Percentiles rank a stretch among this genome's conserved stretches.
These are phyloP conservation scores for Keithomyces neogunnii DNA, from an alignment of 2,329 filamentous ascomycete genomes.

Conservation along the genomic window DNA sequence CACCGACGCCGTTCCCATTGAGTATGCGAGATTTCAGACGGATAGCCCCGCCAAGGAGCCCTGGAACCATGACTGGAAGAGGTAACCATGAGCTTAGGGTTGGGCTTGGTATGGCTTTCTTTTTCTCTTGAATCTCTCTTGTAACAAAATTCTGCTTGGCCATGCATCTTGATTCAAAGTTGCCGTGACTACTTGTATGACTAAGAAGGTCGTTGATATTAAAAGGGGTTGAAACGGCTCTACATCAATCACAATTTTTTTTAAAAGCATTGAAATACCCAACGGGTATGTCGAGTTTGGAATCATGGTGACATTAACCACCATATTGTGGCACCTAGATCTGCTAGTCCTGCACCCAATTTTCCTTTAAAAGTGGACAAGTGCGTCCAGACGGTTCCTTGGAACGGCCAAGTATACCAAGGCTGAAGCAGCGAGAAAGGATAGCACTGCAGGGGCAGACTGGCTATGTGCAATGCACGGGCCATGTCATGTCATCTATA, in stretches of 20 bases:
- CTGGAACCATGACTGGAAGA: slow-evolving; percentile 95
- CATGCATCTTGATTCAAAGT: too few relatives aligned
- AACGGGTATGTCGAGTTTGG: neutral
- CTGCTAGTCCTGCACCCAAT: neutral
- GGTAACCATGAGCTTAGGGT: slow-evolving; percentile 24
- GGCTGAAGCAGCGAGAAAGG: neutral
- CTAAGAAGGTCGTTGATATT: too few relatives aligned
- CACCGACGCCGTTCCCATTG: slow-evolving; percentile 70
- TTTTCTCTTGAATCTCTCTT: too few relatives aligned
- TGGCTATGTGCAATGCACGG: neutral
- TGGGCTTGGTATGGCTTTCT: neutral
- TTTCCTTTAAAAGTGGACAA: neutral
- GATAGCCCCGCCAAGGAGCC: slow-evolving; percentile 69
- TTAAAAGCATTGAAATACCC: neutral
- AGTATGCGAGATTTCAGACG: slow-evolving; percentile 79
- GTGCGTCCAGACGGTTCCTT: neutral
- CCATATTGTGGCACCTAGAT: neutral
- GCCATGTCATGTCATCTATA: slow-evolving; percentile 14
- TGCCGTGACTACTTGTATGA: too few relatives aligned
- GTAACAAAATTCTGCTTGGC: too few relatives aligned
- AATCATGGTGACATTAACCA: slow-evolving; percentile 1
- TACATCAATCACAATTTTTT: neutral
- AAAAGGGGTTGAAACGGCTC: too few relatives aligned
- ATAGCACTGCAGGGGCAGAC: neutral
- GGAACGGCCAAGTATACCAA: neutral